Evolutionary conservation across 192 early-diverging fungal species (phyloP).

Genomic region (Paraglomus brasilianum): DNA sequence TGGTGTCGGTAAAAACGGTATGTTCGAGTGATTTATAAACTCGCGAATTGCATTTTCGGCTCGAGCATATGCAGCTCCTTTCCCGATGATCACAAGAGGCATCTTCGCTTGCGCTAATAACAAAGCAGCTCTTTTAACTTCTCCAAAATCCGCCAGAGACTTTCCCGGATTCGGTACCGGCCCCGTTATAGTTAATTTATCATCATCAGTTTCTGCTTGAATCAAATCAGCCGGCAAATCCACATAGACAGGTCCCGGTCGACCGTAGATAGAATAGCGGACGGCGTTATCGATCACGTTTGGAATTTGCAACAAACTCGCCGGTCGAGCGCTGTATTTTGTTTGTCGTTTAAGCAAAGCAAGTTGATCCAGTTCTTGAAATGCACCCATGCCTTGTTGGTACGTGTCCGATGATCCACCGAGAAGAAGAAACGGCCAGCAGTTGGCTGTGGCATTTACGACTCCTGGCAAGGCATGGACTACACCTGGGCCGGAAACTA

Average conservation of each 20-base stretch:
- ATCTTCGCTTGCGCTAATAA: constrained; percentile 48
- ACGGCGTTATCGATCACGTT: constrained; percentile 55
- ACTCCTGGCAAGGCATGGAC: constrained; percentile 70
- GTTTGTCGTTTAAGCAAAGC: constrained; percentile 59
- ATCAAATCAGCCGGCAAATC: constrained; percentile 70
- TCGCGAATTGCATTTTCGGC: constrained; percentile 58
- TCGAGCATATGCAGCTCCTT: constrained; percentile 69
- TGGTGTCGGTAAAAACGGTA: constrained; percentile 73
- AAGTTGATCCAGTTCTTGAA: constrained; percentile 71
- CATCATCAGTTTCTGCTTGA: constrained; percentile 41
- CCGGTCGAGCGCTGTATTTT: constrained; percentile 59
- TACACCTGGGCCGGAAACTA: constrained; percentile 71
- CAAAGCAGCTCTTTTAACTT: constrained; percentile 42
- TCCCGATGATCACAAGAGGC: constrained; percentile 71
- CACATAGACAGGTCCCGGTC: constrained; percentile 66
- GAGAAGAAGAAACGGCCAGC: constrained; percentile 69
- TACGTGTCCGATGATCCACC: constrained; percentile 56
- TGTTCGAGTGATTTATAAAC: constrained; percentile 54
- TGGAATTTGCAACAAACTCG: constrained; percentile 49
- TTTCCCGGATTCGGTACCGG: constrained; percentile 29
- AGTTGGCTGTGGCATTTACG: constrained; percentile 67
- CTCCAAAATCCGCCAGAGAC: constrained; percentile 51
- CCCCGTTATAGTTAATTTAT: constrained; percentile 23
- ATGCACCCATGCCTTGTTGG: constrained; percentile 64
- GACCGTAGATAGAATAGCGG: constrained; percentile 48